Percentiles rank a stretch among this genome's conserved stretches.
Evolutionary conservation across 2,329 filamentous ascomycete species (phyloP).

Genomic region (Phaeosphaeria sp.): DNA sequence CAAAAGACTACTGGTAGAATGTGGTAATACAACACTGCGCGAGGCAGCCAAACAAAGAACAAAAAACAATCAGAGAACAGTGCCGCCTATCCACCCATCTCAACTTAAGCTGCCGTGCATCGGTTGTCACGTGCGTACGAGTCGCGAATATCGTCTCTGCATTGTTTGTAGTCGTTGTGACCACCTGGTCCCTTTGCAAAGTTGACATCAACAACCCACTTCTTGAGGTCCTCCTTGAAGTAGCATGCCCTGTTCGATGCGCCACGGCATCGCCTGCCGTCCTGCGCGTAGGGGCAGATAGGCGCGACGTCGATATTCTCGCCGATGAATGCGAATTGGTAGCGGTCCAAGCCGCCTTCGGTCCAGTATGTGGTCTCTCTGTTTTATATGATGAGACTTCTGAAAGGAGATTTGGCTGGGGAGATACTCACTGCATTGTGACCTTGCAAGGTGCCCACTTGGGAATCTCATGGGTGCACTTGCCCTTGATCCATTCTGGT

Average conservation of each 20-base stretch:
- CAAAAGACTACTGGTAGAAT: background rate
- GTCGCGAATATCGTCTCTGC: background rate
- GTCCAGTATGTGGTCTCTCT: background rate
- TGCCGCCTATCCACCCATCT: background rate
- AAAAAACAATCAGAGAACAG: no score
- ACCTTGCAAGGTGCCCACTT: background rate
- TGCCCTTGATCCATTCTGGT: background rate
- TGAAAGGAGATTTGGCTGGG: background rate
- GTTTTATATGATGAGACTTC: background rate
- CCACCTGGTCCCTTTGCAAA: background rate
- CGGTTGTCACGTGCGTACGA: background rate
- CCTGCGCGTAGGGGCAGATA: background rate
- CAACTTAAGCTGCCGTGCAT: background rate
- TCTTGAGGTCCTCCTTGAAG: background rate
- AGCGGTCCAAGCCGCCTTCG: background rate
- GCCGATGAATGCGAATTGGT: background rate
- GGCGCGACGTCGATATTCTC: background rate
- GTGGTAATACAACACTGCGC: background rate
- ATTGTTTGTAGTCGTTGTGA: background rate
- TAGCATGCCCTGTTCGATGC: background rate
- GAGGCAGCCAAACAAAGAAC: background rate
- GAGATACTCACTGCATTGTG: background rate
- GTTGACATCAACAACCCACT: background rate
- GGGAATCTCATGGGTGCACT: background rate
- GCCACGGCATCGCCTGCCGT: background rate